These are phyloP conservation scores for Xylaria sp. DNA, from an alignment of 2,329 filamentous ascomycete genomes.

Conservation along the genomic window DNA sequence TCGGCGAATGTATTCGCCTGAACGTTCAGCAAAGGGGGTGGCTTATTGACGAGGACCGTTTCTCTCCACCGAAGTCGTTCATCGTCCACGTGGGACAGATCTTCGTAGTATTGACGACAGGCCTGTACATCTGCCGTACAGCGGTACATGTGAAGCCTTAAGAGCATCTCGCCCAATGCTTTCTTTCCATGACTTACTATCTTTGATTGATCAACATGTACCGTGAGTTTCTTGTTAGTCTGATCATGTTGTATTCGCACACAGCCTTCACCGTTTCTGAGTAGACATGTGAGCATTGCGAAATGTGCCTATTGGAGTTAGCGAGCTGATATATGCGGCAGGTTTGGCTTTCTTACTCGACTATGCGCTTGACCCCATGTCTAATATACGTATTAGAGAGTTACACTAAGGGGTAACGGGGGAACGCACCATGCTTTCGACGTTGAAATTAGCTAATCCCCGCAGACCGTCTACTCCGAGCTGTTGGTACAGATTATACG, in stretches of 20 bases:
- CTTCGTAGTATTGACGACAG: slow-evolving; percentile 66
- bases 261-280: slow-evolving; percentile 63
- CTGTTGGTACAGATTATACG: slow-evolving; percentile 55
- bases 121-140: slow-evolving; percentile 66
- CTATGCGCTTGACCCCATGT: slow-evolving; percentile 59
- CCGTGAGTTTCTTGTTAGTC: slow-evolving; percentile 58
- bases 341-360: slow-evolving; percentile 41
- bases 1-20: slow-evolving; percentile 67
- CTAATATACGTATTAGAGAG: slow-evolving; percentile 19
- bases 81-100: slow-evolving; percentile 64
- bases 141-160: slow-evolving; percentile 70
- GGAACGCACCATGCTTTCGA: slow-evolving; percentile 47
- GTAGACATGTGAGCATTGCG: slow-evolving; percentile 69
- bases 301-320: slow-evolving; percentile 64
- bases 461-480: slow-evolving; percentile 55
- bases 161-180: slow-evolving; percentile 67
- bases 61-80: slow-evolving; percentile 64
- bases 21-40: slow-evolving; percentile 69
- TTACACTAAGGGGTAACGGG: neutral
- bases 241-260: slow-evolving; percentile 60
- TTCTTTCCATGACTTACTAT: slow-evolving; percentile 66
- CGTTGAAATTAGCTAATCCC: slow-evolving; percentile 53
- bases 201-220: slow-evolving; percentile 66
- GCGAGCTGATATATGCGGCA: neutral
- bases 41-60: slow-evolving; percentile 65